A percentile compares a stretch with the other conserved stretches of the same genome.
phyloP scores from a whole-genome alignment of 1,284 basidiomycete species.

The Termitomyces sp. region DNA sequence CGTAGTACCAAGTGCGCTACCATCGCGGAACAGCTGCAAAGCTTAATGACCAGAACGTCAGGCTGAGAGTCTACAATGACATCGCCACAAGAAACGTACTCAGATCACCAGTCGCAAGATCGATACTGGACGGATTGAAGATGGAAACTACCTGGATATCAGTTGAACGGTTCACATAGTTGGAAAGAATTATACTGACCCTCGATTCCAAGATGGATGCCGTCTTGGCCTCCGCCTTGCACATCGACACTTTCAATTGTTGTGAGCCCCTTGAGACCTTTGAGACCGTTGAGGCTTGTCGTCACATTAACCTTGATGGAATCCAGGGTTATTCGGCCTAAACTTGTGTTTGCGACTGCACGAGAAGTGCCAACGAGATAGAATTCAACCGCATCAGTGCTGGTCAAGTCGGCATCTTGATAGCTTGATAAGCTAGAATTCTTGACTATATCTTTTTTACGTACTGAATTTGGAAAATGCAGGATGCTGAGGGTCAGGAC shows the following conservation, averaged over 20 bases:
- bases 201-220: slow-evolving; percentile 56
- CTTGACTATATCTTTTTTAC: slow-evolving; percentile 14
- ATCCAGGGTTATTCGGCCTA: slow-evolving; percentile 68
- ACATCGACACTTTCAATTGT: slow-evolving; percentile 66
- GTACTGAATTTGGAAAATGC: slow-evolving; percentile 57
- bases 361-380: slow-evolving; percentile 59
- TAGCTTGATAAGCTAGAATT: slow-evolving; percentile 2
- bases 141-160: slow-evolving; percentile 44
- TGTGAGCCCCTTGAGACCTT: slow-evolving; percentile 56
- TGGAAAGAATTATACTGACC: slow-evolving; percentile 28
- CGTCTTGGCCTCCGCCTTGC: slow-evolving; percentile 59
- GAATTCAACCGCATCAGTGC: slow-evolving; percentile 45
- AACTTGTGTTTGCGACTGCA: slow-evolving; percentile 62
- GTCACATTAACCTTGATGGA: slow-evolving; percentile 73
- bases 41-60: slow-evolving; percentile 25
- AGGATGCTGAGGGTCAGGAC: slow-evolving; percentile 46
- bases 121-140: slow-evolving; percentile 70
- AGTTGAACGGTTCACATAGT: background rate
- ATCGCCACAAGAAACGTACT: slow-evolving; percentile 33
- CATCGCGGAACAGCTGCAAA: slow-evolving; percentile 53
- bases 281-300: slow-evolving; percentile 60
- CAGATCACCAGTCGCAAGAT: slow-evolving; percentile 56
- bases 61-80: background rate
- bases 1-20: slow-evolving; percentile 51
- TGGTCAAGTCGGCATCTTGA: slow-evolving; percentile 49